Percentiles rank a stretch among this genome's conserved stretches.
phyloP scores from a whole-genome alignment of 2,329 filamentous ascomycete genomes.

The Fusarium sp. region DNA sequence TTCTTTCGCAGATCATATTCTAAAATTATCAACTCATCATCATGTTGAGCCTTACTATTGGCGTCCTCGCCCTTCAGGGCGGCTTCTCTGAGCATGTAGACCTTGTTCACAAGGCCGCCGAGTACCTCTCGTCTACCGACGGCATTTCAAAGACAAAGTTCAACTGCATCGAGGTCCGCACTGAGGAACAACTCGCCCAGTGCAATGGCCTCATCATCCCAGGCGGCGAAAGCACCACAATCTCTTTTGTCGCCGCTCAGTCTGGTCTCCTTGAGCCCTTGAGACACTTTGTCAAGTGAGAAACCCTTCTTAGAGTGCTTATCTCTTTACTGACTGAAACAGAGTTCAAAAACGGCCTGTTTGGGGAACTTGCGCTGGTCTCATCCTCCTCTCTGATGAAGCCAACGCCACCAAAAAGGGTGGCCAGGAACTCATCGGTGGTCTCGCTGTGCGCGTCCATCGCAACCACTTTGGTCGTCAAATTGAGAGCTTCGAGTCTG shows the following conservation, averaged over 20 bases:
- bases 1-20: neutral
- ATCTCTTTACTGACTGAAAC: neutral
- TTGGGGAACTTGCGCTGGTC: conserved; percentile 96
- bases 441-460: conserved; percentile 89
- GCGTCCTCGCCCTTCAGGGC: conserved; percentile 84
- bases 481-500: conserved; percentile 87
- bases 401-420: conserved; percentile 91
- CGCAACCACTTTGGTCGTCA: conserved; percentile 96
- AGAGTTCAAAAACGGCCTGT: conserved; percentile 83
- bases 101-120: conserved; percentile 76
- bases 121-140: conserved; percentile 53
- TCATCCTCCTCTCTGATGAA: conserved; percentile 89
- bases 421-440: conserved; percentile 93
- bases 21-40: neutral
- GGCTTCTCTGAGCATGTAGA: conserved; percentile 91
- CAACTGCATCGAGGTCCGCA: conserved; percentile 84
- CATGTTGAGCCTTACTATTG: conserved; percentile 60
- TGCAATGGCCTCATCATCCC: conserved; percentile 92
- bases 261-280: conserved; percentile 86
- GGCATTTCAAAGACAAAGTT: conserved; percentile 55
- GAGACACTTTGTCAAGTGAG: conserved; percentile 89
- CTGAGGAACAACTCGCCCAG: conserved; percentile 71
- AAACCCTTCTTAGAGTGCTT: conserved; percentile 22
- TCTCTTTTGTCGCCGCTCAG: conserved; percentile 86
- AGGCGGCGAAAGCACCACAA: conserved; percentile 94